Base-by-base conservation (phyloP, 2,329 filamentous ascomycete species). In the Tricladium varicosporioides region DNA sequence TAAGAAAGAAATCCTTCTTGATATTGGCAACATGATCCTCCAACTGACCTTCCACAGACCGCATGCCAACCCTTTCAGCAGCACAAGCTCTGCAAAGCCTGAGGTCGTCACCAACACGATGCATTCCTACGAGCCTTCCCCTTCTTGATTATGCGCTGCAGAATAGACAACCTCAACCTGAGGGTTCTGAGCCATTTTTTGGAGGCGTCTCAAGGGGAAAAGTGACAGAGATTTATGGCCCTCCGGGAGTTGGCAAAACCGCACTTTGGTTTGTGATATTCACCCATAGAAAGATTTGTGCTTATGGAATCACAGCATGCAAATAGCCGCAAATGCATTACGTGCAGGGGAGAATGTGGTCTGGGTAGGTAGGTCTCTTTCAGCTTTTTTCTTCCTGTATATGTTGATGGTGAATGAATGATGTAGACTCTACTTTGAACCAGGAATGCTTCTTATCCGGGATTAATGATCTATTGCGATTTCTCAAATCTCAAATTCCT, bases 181-280 rank as follows among this genome's bases (percentile, higher is more conserved):
- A 32, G 58, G 62, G 10, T 53, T 53, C 33, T 22, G 63, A 62
- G 22, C 40, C 50, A 15, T 48, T 61, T 43, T 66, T 67, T 53
- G 79, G 81, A 15, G 92, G 91, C 3, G 77, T 96, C 48, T 81
- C 81, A 59, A 83, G 86, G 56, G 91, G 92, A 13, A 89, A 91
- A 70, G 80, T 96, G 44, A 89, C 89, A 2, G 93, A 97, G 72
- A 76, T 96, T 50, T 96, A 90, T 82, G 93, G 93, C 0, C 91
- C 92, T 10, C 88, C 91, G 8, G 92, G 92, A 1, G 83, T 83
- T 22, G 93, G 92, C 31, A 97, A 96, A 78, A 96, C 91, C 3
- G 80, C 87, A 11, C 76, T 97, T 65, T 89, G 87, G 62, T 62
- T 43, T 55, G 58, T 61, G 31, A 31, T 51, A 42, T 14, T 48